A percentile compares a stretch with the other conserved stretches of the same genome.
These are phyloP conservation scores for Rosa persica DNA, from an alignment of 306 rosid genomes.

Conservation along the genomic window DNA sequence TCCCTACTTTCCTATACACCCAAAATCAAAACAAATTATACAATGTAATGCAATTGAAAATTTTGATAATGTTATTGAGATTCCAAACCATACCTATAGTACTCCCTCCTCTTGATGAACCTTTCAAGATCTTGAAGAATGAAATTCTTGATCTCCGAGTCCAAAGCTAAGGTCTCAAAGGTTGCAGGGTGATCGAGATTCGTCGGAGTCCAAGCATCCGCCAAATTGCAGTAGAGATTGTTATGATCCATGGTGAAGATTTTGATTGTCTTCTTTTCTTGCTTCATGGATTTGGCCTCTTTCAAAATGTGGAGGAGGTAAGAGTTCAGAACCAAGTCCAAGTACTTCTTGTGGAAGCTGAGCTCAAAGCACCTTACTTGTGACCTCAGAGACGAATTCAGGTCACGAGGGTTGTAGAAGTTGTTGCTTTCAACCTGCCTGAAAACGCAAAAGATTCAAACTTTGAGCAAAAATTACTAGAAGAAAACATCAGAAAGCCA, in stretches of 20 bases:
- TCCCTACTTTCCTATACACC: constrained; percentile 48
- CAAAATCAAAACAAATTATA: neutral
- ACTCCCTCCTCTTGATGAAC: constrained; percentile 60
- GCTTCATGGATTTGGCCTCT: constrained; percentile 42
- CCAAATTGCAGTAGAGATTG: constrained; percentile 25
- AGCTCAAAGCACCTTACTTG: constrained; percentile 53
- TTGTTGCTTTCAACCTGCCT: constrained; percentile 14
- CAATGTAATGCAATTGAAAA: neutral
- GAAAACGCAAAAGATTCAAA: neutral
- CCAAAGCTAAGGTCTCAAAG: constrained; percentile 63
- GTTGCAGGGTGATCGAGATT: constrained; percentile 67
- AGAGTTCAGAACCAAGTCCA: constrained; percentile 35
- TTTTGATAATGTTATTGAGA: neutral
- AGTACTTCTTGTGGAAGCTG: constrained; percentile 58
- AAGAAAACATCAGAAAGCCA: neutral
- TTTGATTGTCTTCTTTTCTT: constrained; percentile 47
- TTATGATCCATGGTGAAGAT: constrained; percentile 44
- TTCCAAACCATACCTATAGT: constrained; percentile 29
- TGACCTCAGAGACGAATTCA: constrained; percentile 38
- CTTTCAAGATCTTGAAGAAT: constrained; percentile 47
- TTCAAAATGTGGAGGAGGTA: constrained; percentile 52
- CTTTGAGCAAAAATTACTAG: neutral
- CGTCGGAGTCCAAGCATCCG: constrained; percentile 45
- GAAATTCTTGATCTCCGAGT: constrained; percentile 38
- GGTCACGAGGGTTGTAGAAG: constrained; percentile 31